These are phyloP conservation scores for Cystobasidium sp. DNA, from an alignment of 1,284 basidiomycete genomes.

Conservation along the genomic window DNA sequence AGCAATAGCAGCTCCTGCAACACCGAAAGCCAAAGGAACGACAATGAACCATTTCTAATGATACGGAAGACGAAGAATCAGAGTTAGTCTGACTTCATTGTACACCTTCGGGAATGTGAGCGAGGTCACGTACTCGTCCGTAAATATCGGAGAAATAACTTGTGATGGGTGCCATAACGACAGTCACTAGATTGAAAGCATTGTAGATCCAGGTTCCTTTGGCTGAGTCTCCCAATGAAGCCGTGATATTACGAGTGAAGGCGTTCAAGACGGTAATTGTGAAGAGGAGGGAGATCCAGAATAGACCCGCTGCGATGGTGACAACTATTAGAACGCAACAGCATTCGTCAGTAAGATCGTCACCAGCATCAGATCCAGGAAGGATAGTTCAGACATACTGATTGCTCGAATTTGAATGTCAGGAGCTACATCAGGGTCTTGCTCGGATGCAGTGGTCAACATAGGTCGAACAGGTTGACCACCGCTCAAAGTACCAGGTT, in stretches of 20 bases:
- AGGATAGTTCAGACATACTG: neutral
- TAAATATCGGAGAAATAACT: constrained; percentile 35
- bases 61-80: neutral
- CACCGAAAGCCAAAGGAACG: constrained; percentile 12
- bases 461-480: constrained; percentile 11
- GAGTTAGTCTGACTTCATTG: neutral
- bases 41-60: constrained; percentile 37
- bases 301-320: constrained; percentile 13
- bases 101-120: neutral
- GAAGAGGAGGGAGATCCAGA: constrained; percentile 29
- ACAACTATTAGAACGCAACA: constrained; percentile 1
- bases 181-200: constrained; percentile 34
- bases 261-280: constrained; percentile 25
- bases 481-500: neutral
- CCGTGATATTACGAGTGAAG: constrained; percentile 14
- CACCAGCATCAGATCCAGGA: neutral
- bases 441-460: constrained; percentile 12
- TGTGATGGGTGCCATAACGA: constrained; percentile 15
- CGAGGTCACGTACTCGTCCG: constrained; percentile 12
- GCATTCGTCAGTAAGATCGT: neutral
- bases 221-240: constrained; percentile 3
- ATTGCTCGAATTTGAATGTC: constrained; percentile 19
- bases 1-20: constrained; percentile 19
- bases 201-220: constrained; percentile 32
- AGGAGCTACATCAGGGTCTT: constrained; percentile 23